These are phyloP conservation scores for Hypoxylon perforatum DNA, from an alignment of 495 filamentous ascomycete species.

Conservation along the genomic window DNA sequence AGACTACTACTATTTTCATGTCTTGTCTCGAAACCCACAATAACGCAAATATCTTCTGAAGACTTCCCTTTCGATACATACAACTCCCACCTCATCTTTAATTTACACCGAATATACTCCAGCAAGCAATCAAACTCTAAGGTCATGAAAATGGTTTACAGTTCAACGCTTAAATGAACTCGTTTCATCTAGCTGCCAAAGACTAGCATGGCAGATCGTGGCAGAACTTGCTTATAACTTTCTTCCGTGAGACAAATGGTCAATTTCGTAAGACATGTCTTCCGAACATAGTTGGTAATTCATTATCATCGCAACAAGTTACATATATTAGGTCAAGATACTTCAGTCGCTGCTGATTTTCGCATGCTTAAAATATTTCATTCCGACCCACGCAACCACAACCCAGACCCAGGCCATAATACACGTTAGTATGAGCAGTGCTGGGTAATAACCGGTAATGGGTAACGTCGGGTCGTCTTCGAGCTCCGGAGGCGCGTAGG, in stretches of 20 bases:
- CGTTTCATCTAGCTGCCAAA: too few species aligned
- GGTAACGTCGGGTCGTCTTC: constrained; percentile 93
- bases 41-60: too few species aligned
- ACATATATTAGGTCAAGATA: neutral
- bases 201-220: too few species aligned
- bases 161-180: too few species aligned
- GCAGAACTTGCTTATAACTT: neutral
- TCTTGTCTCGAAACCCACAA: too few species aligned
- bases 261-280: neutral
- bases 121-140: neutral
- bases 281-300: neutral
- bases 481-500: constrained; percentile 90
- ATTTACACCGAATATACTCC: neutral
- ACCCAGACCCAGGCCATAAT: constrained; percentile 99
- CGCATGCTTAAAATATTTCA: constrained; percentile 99
- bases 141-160: too few species aligned
- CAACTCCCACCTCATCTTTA: too few species aligned
- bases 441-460: constrained; percentile 96
- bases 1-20: too few species aligned
- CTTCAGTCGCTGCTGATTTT: constrained; percentile 72
- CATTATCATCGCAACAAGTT: neutral
- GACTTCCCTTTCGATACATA: too few species aligned
- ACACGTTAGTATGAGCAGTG: constrained; percentile 87
- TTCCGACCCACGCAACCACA: constrained; percentile 93
- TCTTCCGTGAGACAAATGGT: neutral